These are phyloP conservation scores for Chrysoporthe austroafricana DNA, from an alignment of 2,329 filamentous ascomycete genomes.

Conservation along the genomic window DNA sequence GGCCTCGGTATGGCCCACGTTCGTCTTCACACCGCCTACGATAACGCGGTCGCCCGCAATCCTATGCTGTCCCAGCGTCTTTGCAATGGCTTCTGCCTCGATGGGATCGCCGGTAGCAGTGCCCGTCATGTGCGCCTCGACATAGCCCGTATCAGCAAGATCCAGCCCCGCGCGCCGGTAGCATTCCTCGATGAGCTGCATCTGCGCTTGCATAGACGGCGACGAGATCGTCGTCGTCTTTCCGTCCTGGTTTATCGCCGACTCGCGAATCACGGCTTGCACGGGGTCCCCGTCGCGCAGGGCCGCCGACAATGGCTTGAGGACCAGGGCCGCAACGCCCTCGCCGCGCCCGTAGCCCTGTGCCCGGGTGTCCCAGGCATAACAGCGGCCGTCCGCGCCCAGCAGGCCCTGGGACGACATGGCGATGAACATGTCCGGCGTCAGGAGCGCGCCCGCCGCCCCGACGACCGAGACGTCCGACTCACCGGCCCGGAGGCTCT, in stretches of 20 bases:
- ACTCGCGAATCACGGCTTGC: slow-evolving; percentile 44
- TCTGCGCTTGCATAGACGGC: slow-evolving; percentile 41
- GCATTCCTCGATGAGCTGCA: slow-evolving; percentile 39
- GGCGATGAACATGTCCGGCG: slow-evolving; percentile 23
- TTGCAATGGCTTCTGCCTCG: slow-evolving; percentile 44
- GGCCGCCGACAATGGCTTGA: slow-evolving; percentile 53
- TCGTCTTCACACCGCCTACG: slow-evolving; percentile 36
- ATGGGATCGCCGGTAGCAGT: slow-evolving; percentile 46
- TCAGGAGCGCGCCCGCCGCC: slow-evolving; percentile 17
- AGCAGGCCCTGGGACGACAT: too few species aligned
- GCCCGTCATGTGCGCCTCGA: slow-evolving; percentile 47
- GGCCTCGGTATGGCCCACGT: slow-evolving; percentile 39
- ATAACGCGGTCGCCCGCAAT: slow-evolving; percentile 31
- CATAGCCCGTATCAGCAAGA: slow-evolving; percentile 37
- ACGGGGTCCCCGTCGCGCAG: slow-evolving; percentile 49
- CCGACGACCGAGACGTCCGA: slow-evolving; percentile 26
- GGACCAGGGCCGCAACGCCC: slow-evolving; percentile 48
- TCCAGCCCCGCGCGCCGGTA: slow-evolving; percentile 39
- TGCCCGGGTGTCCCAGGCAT: too few species aligned
- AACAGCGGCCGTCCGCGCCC: too few species aligned
- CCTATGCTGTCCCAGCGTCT: slow-evolving; percentile 35
- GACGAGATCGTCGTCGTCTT: slow-evolving; percentile 44
- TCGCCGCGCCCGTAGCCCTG: slow-evolving; percentile 58
- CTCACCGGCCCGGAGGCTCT: slow-evolving; percentile 42
- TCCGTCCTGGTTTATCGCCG: slow-evolving; percentile 49